Evolutionary conservation across 352 stramenopile species (phyloP), one percentile per base, ranked within the genome.

Genomic region (Pelagophyceae sp.): DNA sequence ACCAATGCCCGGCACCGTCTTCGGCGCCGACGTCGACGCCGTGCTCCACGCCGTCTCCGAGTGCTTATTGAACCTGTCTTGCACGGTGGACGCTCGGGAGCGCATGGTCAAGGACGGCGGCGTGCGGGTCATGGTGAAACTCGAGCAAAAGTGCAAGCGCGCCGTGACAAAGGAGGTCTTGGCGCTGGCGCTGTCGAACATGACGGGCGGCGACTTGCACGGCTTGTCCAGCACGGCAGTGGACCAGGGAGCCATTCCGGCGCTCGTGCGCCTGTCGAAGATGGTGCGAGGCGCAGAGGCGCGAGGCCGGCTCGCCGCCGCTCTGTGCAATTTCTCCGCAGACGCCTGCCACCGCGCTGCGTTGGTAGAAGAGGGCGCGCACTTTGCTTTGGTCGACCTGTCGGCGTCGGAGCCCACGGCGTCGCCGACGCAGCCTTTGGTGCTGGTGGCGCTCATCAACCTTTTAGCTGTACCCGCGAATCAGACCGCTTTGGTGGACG

Each of bases 41-140:
- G 29, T 40, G 11, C 27, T 71, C 25, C 61, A 71, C 61, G 38
- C 61, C 6, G 5, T 71, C 33, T 27, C 61, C 6, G 61, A 71
- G 61, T 3, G 6, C 19, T 17, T 71, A 5, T n/a, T 71, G 6
- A 71, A 71, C 61, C 61, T 71, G 6, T 29, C 61, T 1, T 71
- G 61, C 33, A 40, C 61, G 5, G 33, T 71, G 6, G 61, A 71
- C 61, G 61, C 19, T 1, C 61, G 61, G 5, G 61, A 71, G 5
- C 80, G 80, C 17, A 90, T 93, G 87, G 85, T 90, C 0, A 86
- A 92, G 32, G 89, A 93, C 78, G 89, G 89, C 25, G 87, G 90
- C 3, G 75, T 93, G 23, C 69, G 90, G 6, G 87, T 84, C 0
- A 78, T 92, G 33, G 81, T 93, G 2, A 87, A 93, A 51, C 85